phyloP scores from a whole-genome alignment of 257 asterid genomes.

The Anisodus acutangulus region DNA sequence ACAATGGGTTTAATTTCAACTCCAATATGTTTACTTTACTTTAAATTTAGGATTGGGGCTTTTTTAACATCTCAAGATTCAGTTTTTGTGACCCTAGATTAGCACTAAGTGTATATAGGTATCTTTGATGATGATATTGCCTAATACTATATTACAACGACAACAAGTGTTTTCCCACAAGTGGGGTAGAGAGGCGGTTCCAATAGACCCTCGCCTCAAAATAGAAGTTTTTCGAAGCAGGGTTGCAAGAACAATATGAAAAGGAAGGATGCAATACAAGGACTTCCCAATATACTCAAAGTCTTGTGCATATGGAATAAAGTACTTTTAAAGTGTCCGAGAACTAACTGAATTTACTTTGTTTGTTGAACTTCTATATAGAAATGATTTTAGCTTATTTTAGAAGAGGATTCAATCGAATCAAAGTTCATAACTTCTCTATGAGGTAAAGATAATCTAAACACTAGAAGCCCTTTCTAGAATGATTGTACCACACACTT shows the following conservation, averaged over 20 bases:
- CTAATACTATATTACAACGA: not conserved
- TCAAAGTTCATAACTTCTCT: not conserved
- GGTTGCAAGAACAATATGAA: no score
- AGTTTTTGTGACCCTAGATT: not conserved
- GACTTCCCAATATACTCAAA: not conserved
- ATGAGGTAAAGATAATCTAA: not conserved
- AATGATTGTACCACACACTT: not conserved
- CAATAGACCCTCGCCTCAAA: no score
- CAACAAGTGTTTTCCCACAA: no score
- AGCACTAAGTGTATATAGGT: not conserved
- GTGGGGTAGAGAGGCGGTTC: no score
- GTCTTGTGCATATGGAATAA: not conserved
- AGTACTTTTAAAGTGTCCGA: not conserved
- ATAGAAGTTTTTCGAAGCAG: no score
- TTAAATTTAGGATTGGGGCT: not conserved
- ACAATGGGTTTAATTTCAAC: not conserved
- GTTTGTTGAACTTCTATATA: not conserved
- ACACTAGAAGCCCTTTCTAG: not conserved
- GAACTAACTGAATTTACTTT: not conserved
- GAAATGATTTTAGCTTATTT: not conserved
- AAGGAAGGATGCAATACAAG: no score
- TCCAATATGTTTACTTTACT: not conserved
- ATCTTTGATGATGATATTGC: not conserved
- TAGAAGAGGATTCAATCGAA: not conserved
- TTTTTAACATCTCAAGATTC: not conserved